Evolutionary conservation across 2,329 filamentous ascomycete genomes (phyloP).

Genomic region (Rutstroemia sp.): DNA sequence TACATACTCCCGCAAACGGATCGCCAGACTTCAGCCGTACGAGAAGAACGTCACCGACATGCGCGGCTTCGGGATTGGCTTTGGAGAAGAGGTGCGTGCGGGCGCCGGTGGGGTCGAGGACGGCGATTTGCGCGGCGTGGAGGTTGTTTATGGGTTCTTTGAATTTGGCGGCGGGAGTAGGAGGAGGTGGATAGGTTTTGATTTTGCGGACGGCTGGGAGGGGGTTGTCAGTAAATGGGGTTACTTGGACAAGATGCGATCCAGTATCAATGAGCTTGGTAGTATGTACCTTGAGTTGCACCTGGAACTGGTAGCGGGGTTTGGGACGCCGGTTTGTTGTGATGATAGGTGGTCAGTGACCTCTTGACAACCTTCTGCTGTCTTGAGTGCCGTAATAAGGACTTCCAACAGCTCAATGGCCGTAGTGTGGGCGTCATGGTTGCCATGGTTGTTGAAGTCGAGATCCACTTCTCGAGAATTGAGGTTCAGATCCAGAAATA

Average conservation of each 20-base stretch:
- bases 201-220: slow-evolving; percentile 37
- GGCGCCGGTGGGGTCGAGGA: slow-evolving; percentile 78
- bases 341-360: slow-evolving; percentile 42
- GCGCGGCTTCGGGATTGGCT: slow-evolving; percentile 69
- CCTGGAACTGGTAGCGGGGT: slow-evolving; percentile 11
- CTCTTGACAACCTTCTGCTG: slow-evolving; percentile 40
- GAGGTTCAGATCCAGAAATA: slow-evolving; percentile 18
- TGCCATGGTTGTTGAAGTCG: slow-evolving; percentile 20
- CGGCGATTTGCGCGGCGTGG: slow-evolving; percentile 58
- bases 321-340: slow-evolving; percentile 27
- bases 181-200: slow-evolving; percentile 44
- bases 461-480: not conserved
- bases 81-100: slow-evolving; percentile 75
- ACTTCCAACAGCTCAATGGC: slow-evolving; percentile 65
- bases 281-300: slow-evolving; percentile 9
- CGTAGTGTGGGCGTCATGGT: slow-evolving; percentile 39
- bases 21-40: slow-evolving; percentile 80
- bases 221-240: slow-evolving; percentile 6
- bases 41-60: slow-evolving; percentile 84
- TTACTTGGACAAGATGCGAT: slow-evolving; percentile 12
- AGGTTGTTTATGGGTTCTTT: slow-evolving; percentile 63
- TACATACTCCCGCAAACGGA: slow-evolving; percentile 80
- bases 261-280: slow-evolving; percentile 1
- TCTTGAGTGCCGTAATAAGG: slow-evolving; percentile 50
- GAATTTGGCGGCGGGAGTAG: slow-evolving; percentile 46